Conservation (phyloP, 352 stramenopile species). For the Phytophthora ramorum region DNA sequence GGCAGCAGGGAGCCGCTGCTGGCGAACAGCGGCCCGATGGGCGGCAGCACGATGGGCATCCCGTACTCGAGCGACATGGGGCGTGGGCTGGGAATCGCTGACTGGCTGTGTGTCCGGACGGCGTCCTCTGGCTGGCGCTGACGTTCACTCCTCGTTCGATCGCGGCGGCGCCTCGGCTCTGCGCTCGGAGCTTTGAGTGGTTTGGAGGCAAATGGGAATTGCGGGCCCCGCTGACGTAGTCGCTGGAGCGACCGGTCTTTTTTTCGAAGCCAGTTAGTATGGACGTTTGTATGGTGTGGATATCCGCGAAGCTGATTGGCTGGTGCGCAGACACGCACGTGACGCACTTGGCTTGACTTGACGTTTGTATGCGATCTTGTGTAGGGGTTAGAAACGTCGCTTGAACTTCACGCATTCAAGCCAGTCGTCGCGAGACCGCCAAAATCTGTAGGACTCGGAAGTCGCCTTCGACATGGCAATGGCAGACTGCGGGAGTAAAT, state of each 20-base stretch:
- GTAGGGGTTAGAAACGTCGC: constrained; percentile 17
- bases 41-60: constrained; percentile 57
- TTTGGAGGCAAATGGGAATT: constrained; percentile 43
- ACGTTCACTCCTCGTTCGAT: constrained; percentile 17
- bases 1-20: constrained; percentile 14
- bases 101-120: not conserved
- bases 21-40: constrained; percentile 64
- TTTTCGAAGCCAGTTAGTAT: constrained; percentile 30
- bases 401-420: constrained; percentile 38
- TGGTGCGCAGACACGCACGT: constrained; percentile 28
- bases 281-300: not conserved
- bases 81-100: not conserved
- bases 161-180: constrained; percentile 21
- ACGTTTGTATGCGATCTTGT: constrained; percentile 25
- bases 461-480: not conserved
- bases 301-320: constrained; percentile 29
- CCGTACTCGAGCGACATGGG: constrained; percentile 44
- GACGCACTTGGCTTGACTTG: constrained; percentile 28
- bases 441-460: not conserved
- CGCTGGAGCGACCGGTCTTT: constrained; percentile 22
- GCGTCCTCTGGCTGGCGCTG: not conserved
- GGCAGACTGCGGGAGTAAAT: no score
- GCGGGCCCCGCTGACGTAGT: constrained; percentile 35
- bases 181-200: constrained; percentile 31
- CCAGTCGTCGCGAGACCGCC: constrained; percentile 18